Evolutionary conservation across 2,329 filamentous ascomycete genomes (phyloP), one percentile per base, ranked within the genome.

Genomic region (Metarhizium rileyi): DNA sequence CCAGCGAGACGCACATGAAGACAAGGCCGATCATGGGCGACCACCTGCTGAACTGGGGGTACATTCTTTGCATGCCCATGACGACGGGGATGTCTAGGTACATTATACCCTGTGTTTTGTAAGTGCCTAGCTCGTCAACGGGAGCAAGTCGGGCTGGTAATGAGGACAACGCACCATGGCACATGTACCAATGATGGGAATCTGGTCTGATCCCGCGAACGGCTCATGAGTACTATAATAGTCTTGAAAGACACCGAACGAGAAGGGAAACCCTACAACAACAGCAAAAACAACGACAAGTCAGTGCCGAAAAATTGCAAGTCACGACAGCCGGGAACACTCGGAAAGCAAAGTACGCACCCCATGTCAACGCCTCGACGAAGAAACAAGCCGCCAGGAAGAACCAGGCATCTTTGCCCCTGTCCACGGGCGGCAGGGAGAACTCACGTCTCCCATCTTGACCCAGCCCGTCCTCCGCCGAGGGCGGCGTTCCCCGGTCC

Each of bases 241-340:
- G 47, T 83, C 74, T 56, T 87, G 82, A 58, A 88, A 87, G 23
- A 88, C 74, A 41, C 84, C 84, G 60, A 83, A 88, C 0, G 81
- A 74, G 50, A 82, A 81, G 0, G 81, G 78, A 50, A 87, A 86
- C 2, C 83, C 82, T 85, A 25, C 12, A 7, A 16, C 18, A 36
- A n/a, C n/a, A n/a, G n/a, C n/a, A n/a, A n/a, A n/a, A n/a, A n/a
- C n/a, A n/a, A n/a, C 33, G n/a, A 3, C 28, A 30, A 7, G 28
- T 36, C 16, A 36, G 33, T n/a, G 2, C 16, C 9, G 33, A 10
- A 28, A 12, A 30, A 12, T 8, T 5, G 6, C 43, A 42, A 23
- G 20, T 2, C n/a, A n/a, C n/a, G n/a, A n/a, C n/a, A n/a, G n/a
- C n/a, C n/a, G n/a, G n/a, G n/a, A n/a, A 5, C 16, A 27, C 42